Evolutionary conservation across 441 rosid genomes (phyloP), one percentile per base, ranked within the genome.

Genomic region (Euphorbia corollata): DNA sequence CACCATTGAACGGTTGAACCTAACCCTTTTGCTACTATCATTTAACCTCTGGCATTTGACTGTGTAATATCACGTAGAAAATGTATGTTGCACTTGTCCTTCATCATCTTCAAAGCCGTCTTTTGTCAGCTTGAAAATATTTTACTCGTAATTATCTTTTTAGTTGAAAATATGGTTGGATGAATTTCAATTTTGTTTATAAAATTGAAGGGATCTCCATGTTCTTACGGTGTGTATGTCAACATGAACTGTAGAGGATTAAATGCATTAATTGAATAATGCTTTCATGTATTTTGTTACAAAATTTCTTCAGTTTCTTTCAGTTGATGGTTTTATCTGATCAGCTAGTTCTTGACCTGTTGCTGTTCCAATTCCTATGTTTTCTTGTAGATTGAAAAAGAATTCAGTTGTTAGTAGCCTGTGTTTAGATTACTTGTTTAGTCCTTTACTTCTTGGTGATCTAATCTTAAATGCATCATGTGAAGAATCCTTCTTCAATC

Each of bases 1-100:
- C 54, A 12, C 54, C 2, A 50, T n/a, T n/a, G n/a, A n/a, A n/a
- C n/a, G n/a, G n/a, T 73, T 55, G 57, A 55, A 45, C 54, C 39
- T 50, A 50, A 60, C 48, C 15, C 3, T n/a, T 36, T n/a, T n/a
- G n/a, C n/a, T n/a, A n/a, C 9, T 5, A 13, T 36, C 6, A 1
- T 34, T 16, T 36, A 59, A 41, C 19, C 9, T 51, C 34, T 41
- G 51, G 19, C 51, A 39, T 61, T 24, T 2, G 10, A 16, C 20
- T 61, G 16, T 3, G 30, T 22, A 11, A 39, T 20, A 41, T 11
- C 30, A 5, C 41, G 19, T 7, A 12, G 10, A 5, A 38, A 19
- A n/a, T 30, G 8, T 23, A 53, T 53, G 2, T 53, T 5, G 11
- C 2, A 53, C 57, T 53, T 0, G 5, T 18, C 0, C 9, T 9